These are phyloP conservation scores for Quercus tomentella DNA, from an alignment of 331 rosid genomes.

Conservation along the genomic window DNA sequence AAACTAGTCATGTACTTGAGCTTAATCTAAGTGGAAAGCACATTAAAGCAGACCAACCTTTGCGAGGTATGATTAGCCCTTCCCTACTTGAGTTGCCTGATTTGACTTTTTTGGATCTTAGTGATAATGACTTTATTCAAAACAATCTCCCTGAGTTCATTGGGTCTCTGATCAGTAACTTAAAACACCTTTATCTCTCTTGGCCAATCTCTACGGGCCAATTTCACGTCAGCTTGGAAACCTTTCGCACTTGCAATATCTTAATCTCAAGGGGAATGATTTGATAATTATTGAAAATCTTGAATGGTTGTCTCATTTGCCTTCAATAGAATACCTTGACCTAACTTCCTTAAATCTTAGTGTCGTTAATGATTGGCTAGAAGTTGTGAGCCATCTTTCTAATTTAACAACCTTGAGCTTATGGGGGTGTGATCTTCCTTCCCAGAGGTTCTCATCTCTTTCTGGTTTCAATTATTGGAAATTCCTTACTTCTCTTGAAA, in stretches of 20 bases:
- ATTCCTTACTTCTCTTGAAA: background rate
- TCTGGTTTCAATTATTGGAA: background rate
- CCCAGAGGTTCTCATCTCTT: no score
- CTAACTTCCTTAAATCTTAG: rapidly evolving
- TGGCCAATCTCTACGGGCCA: rapidly evolving
- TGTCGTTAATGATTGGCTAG: background rate
- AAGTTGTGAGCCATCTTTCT: background rate
- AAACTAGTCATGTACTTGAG: no score
- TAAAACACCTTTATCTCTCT: no score
- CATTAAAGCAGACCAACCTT: no score
- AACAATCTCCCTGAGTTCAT: background rate
- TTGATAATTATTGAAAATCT: background rate
- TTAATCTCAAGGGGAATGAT: background rate
- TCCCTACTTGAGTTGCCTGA: background rate
- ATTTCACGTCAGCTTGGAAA: no score
- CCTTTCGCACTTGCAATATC: no score
- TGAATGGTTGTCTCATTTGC: background rate
- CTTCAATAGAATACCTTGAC: background rate
- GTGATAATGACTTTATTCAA: rapidly evolving
- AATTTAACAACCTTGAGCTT: background rate
- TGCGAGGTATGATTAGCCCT: no score
- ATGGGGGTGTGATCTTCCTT: no score
- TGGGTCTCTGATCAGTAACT: background rate
- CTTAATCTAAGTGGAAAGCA: no score
- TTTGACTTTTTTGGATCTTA: background rate